Percentiles rank a stretch among this genome's conserved stretches.
phyloP scores from a whole-genome alignment of 768 basidiomycete genomes.

The Rhizopogon vulgaris region DNA sequence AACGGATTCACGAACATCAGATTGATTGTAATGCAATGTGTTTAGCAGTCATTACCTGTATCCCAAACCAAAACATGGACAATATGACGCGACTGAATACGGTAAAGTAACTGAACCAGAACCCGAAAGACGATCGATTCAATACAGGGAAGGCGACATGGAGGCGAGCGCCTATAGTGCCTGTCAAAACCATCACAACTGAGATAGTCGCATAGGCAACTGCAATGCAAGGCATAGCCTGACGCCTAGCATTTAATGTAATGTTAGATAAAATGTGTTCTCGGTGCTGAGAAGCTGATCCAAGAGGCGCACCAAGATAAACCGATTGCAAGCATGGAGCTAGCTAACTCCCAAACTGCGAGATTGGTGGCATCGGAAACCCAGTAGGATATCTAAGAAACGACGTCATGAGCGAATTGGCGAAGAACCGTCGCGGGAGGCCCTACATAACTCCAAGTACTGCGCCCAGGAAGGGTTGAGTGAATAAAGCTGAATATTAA shows the following conservation, averaged over 20 bases:
- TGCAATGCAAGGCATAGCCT: conserved; percentile 65
- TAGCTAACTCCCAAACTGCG: conserved; percentile 37
- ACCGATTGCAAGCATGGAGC: conserved; percentile 72
- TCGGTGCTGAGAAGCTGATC: background rate
- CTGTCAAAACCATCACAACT: conserved; percentile 71
- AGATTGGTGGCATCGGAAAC: conserved; percentile 21
- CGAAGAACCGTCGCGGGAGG: conserved; percentile 31
- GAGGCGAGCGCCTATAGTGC: conserved; percentile 72
- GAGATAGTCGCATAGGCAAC: conserved; percentile 71
- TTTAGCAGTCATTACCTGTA: conserved; percentile 40
- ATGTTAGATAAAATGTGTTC: background rate
- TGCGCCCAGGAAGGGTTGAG: conserved; percentile 1
- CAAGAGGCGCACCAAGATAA: conserved; percentile 51
- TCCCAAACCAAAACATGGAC: conserved; percentile 80
- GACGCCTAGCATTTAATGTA: conserved; percentile 38
- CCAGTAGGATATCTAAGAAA: conserved; percentile 18
- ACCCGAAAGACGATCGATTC: conserved; percentile 81
- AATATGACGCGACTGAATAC: conserved; percentile 73
- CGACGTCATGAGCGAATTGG: conserved; percentile 7
- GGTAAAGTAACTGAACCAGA: conserved; percentile 86
- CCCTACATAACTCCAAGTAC: conserved; percentile 61
- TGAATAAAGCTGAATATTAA: background rate
- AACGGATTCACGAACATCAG: background rate
- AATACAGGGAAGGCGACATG: conserved; percentile 73
- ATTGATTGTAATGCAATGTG: background rate